phyloP scores from a whole-genome alignment of 2,329 filamentous ascomycete species.

The Claviceps lovelessii region DNA sequence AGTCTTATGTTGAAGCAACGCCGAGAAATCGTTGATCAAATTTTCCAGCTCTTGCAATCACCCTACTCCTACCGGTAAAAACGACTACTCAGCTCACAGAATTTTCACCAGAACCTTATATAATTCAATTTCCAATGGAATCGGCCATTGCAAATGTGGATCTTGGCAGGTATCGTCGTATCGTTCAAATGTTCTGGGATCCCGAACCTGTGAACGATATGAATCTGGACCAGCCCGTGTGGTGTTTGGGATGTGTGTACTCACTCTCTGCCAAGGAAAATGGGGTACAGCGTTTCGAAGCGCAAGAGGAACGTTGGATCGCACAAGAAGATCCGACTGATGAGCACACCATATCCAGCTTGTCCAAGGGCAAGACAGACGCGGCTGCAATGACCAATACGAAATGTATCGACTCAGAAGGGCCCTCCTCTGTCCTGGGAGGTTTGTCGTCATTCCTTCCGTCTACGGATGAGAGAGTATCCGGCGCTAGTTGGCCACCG shows the following conservation, averaged over 20 bases:
- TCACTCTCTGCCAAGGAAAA: conserved; percentile 19
- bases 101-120: neutral
- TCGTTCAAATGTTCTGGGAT: conserved; percentile 88
- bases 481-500: conserved; percentile 62
- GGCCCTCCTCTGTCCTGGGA: conserved; percentile 33
- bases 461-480: conserved; percentile 29
- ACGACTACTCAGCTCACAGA: neutral
- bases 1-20: neutral
- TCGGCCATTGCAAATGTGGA: conserved; percentile 45
- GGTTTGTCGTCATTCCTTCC: conserved; percentile 38
- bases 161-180: conserved; percentile 59
- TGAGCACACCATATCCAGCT: neutral
- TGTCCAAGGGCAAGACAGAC: neutral
- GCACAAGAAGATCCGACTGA: neutral
- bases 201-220: conserved; percentile 73
- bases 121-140: conserved; percentile 16
- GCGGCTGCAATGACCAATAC: neutral
- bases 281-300: neutral
- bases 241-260: conserved; percentile 57
- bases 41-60: neutral
- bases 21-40: neutral
- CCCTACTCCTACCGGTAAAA: neutral
- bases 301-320: neutral
- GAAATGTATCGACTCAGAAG: conserved; percentile 23
- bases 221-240: conserved; percentile 53